These are phyloP conservation scores for Hyphopichia burtonii DNA, from an alignment of 1,139 yeast species.

Conservation along the genomic window DNA sequence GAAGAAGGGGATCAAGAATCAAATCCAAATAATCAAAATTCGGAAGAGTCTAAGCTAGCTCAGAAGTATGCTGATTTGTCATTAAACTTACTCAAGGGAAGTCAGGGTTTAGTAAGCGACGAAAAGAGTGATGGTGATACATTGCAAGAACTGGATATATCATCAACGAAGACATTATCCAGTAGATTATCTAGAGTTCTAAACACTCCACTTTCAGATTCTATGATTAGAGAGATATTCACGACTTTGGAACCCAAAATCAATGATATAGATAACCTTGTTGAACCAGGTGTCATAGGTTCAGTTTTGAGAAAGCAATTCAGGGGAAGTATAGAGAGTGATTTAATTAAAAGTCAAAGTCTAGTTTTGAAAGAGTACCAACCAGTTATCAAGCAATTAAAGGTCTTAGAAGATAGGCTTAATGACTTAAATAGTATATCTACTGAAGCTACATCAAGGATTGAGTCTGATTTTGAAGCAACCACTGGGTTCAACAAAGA, in stretches of 20 bases:
- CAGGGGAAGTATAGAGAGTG: constrained; percentile 70
- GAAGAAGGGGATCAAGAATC: constrained; percentile 5
- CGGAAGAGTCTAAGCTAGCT: constrained; percentile 23
- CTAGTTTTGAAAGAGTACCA: constrained; percentile 59
- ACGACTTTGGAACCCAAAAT: constrained; percentile 42
- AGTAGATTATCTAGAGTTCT: constrained; percentile 51
- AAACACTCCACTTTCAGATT: constrained; percentile 49
- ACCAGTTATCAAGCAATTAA: constrained; percentile 51
- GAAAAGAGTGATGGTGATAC: not conserved
- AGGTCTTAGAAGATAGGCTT: constrained; percentile 38
- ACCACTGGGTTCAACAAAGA: constrained; percentile 28
- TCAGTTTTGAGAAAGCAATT: constrained; percentile 57
- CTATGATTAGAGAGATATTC: constrained; percentile 49
- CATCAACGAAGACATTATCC: constrained; percentile 28
- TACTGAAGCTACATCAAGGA: constrained; percentile 32
- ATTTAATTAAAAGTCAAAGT: constrained; percentile 62
- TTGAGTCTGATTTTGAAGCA: constrained; percentile 24
- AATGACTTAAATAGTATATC: constrained; percentile 38
- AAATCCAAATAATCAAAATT: constrained; percentile 5
- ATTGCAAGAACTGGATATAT: not conserved
- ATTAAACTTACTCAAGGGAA: constrained; percentile 17
- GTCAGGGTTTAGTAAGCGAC: not conserved
- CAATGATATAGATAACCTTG: constrained; percentile 31
- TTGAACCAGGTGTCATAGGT: constrained; percentile 57
- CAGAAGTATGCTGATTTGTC: constrained; percentile 41